A percentile compares a stretch with the other conserved stretches of the same genome.
Conservation (phyloP, 1,284 basidiomycete species). For the Cutaneotrichosporon sp. region DNA sequence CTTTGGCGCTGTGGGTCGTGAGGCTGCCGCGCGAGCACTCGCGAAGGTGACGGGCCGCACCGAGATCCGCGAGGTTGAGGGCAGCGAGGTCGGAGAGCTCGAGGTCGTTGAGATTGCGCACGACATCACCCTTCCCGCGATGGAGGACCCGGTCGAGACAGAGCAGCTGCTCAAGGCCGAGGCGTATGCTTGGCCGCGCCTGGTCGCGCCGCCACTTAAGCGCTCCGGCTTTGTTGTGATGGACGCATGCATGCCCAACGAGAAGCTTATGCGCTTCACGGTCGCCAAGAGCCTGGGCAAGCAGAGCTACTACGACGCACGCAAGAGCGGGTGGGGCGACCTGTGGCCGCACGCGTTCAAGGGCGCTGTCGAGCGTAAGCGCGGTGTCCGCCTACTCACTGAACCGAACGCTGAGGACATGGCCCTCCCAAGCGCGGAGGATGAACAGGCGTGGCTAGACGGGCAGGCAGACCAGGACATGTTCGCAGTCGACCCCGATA, state of each 20-base stretch:
- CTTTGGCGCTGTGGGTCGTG: slow-evolving; percentile 42
- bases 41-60: slow-evolving; percentile 32
- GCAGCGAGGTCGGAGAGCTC: slow-evolving; percentile 32
- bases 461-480: not conserved
- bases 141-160: slow-evolving; percentile 19
- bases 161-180: slow-evolving; percentile 42
- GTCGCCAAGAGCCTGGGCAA: slow-evolving; percentile 90
- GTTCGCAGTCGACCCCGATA: slow-evolving; percentile 1
- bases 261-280: slow-evolving; percentile 76
- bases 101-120: slow-evolving; percentile 27
- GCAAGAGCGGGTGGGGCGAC: slow-evolving; percentile 92
- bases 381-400: slow-evolving; percentile 44
- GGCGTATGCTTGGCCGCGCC: slow-evolving; percentile 80
- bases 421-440: slow-evolving; percentile 18
- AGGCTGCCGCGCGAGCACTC: slow-evolving; percentile 31
- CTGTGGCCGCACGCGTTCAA: slow-evolving; percentile 85
- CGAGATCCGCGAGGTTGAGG: slow-evolving; percentile 41
- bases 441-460: not conserved
- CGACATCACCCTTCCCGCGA: not conserved
- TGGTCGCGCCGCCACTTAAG: slow-evolving; percentile 87
- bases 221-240: slow-evolving; percentile 89
- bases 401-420: slow-evolving; percentile 14
- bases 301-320: slow-evolving; percentile 90
- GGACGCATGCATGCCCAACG: slow-evolving; percentile 77
- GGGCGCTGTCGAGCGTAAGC: slow-evolving; percentile 63